Conservation (phyloP, 352 stramenopile species). For the Pythium scleroteichum region DNA sequence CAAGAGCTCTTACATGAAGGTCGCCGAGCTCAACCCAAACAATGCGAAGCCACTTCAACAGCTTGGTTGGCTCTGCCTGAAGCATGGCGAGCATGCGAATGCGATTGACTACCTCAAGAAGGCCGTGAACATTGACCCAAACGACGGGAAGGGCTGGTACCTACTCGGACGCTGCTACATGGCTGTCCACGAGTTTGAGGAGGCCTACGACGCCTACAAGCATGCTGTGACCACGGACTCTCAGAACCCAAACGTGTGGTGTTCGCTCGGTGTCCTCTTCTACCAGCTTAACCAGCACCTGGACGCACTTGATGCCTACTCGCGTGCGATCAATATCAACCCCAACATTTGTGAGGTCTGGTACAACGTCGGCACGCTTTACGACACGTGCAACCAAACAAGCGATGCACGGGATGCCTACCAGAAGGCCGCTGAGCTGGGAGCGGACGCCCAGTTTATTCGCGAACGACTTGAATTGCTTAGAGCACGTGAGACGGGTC, state of each 20-base stretch:
- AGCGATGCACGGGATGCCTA: slow-evolving; percentile 87
- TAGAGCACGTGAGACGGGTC: slow-evolving; percentile 72
- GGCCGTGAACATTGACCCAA: slow-evolving; percentile 71
- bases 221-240: slow-evolving; percentile 86
- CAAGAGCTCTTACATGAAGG: slow-evolving; percentile 86
- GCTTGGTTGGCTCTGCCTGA: slow-evolving; percentile 82
- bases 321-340: slow-evolving; percentile 90
- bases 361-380: slow-evolving; percentile 91
- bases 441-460: slow-evolving; percentile 83
- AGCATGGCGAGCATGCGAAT: slow-evolving; percentile 81
- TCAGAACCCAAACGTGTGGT: slow-evolving; percentile 92
- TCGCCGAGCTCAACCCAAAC: slow-evolving; percentile 80
- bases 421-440: slow-evolving; percentile 86
- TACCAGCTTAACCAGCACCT: slow-evolving; percentile 90
- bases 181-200: slow-evolving; percentile 89
- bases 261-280: slow-evolving; percentile 89
- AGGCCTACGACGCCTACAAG: slow-evolving; percentile 91
- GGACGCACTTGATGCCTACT: slow-evolving; percentile 88
- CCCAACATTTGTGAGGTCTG: slow-evolving; percentile 91
- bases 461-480: slow-evolving; percentile 77
- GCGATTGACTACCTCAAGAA: slow-evolving; percentile 88
- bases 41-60: slow-evolving; percentile 86
- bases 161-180: slow-evolving; percentile 90
- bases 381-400: slow-evolving; percentile 91
- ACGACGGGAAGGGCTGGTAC: slow-evolving; percentile 90